Evolutionary conservation across 352 stramenopile genomes (phyloP), one percentile per base, ranked within the genome.

Genomic region (Pythium catenulatum): DNA sequence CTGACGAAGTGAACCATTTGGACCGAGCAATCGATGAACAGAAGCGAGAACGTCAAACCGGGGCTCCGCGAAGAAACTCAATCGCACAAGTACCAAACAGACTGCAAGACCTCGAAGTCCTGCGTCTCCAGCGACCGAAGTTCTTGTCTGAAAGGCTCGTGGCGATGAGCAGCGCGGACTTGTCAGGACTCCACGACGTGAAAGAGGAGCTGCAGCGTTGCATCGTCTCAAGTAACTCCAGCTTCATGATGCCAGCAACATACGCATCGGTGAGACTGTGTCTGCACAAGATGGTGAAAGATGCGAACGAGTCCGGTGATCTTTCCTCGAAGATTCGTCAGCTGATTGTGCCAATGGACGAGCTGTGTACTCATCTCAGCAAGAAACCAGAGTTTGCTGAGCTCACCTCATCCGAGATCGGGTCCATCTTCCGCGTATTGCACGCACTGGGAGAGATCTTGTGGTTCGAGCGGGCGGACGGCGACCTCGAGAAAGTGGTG

Each of bases 381-480:
- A 30, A 76, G 6, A 19, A 76, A 19, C 43, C 36, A 43, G 15
- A 17, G 25, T 73, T 82, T 15, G 9, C 4, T 7, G 39, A 54
- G 13, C 43, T 83, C 32, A 34, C 37, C 0, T 1, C 15, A 0
- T 9, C 39, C 9, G 65, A 84, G 13, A 13, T 70, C 4, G 52
- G 41, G 4, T 34, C 58, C 7, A 86, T 86, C 19, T 32, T 86
- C 30, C 79, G 36, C 37, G 69, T 79, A 25, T 46, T 86, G 8
- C 79, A 86, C 45, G 39, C 39, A 48, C 45, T 86, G 27, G 79
- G 68, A 37, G 68, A 86, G 36, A 76, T 86, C 21, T 52, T 86
- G 58, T 86, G 79, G 79, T 86, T 77, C 23, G 79, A 86, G 9
- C 45, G 39, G 7, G 3, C 19, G 1, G 23, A 21, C 23, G 36